Evolutionary conservation across 768 basidiomycete genomes (phyloP), one percentile per base, ranked within the genome.

Genomic region (Suillus ampliporus): DNA sequence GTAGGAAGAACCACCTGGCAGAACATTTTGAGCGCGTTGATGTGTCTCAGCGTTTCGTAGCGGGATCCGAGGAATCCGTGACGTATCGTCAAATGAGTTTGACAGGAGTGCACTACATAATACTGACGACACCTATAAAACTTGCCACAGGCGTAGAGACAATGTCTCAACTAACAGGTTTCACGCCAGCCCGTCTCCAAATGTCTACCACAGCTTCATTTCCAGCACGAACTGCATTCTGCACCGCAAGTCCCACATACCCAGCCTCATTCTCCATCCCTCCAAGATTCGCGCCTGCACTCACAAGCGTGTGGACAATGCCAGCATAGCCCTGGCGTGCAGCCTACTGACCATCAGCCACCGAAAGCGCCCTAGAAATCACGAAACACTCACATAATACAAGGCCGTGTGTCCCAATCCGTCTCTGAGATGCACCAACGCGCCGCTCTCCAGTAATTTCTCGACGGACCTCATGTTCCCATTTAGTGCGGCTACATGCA

Each of bases 351-450:
- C 26, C 10, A 46, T 68, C 40, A 62, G 48, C 17, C 38, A 53
- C 58, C 44, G 23, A 1, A 19, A 17, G 23, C 17, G 40, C 31
- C 5, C 28, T 6, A 58, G 57, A 40, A 21, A 41, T 54, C 23
- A 43, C 19, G 52, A 48, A 46, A 17, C 35, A 74, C 86, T 68
- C 65, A 91, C 91, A 75, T 94, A 91, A 75, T 94, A 95, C 17
- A 95, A 78, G 4, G 92, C 84, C 15, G 94, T 94, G 69, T 95
- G 93, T 2, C 92, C 94, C 50, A 95, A 80, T 1, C 76, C 71
- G 72, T 96, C 94, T 60, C 94, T 82, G 10, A 91, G 78, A 73
- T 96, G 94, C 23, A 95, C 94, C 15, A 93, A 78, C 1, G 93
- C 92, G 5, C 94, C 94, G 0, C 86, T 85, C 63, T 84, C 80